phyloP scores from a whole-genome alignment of 2,329 filamentous ascomycete species.

The Orbilia blumenaviensis region DNA sequence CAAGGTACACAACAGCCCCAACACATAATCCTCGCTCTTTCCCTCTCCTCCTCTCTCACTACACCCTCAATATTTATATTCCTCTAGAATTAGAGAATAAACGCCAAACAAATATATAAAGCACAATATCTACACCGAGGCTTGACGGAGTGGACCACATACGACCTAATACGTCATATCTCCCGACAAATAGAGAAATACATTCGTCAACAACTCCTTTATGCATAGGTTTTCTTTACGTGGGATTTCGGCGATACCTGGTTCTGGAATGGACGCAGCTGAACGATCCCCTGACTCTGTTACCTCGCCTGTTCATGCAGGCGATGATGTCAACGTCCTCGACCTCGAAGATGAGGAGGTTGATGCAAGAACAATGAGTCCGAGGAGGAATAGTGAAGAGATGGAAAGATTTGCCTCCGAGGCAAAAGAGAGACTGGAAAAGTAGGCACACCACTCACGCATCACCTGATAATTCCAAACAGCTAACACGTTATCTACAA shows the following conservation, averaged over 20 bases:
- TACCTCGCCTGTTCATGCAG: constrained; percentile 45
- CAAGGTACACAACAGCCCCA: constrained; percentile 19
- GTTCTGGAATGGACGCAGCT: constrained; percentile 52
- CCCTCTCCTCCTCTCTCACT: too few relatives aligned
- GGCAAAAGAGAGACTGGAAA: constrained; percentile 66
- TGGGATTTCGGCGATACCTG: constrained; percentile 48
- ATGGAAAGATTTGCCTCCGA: constrained; percentile 86
- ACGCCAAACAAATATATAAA: not conserved
- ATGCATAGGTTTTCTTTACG: constrained; percentile 48
- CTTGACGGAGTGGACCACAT: not conserved
- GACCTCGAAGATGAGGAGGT: constrained; percentile 69
- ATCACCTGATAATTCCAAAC: not conserved
- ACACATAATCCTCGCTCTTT: constrained; percentile 37
- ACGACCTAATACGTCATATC: not conserved
- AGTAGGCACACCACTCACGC: constrained; percentile 33
- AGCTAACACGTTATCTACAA: constrained; percentile 1
- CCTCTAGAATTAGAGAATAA: constrained; percentile 4
- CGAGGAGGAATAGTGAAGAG: constrained; percentile 87
- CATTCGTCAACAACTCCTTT: too few relatives aligned
- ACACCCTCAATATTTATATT: not conserved
- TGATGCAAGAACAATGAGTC: constrained; percentile 94
- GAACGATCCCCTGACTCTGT: constrained; percentile 53
- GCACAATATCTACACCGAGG: not conserved
- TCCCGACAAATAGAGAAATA: not conserved
- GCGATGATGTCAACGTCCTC: constrained; percentile 50